These are phyloP conservation scores for Leccinum rimulosum DNA, from an alignment of 768 basidiomycete species.

Conservation along the genomic window DNA sequence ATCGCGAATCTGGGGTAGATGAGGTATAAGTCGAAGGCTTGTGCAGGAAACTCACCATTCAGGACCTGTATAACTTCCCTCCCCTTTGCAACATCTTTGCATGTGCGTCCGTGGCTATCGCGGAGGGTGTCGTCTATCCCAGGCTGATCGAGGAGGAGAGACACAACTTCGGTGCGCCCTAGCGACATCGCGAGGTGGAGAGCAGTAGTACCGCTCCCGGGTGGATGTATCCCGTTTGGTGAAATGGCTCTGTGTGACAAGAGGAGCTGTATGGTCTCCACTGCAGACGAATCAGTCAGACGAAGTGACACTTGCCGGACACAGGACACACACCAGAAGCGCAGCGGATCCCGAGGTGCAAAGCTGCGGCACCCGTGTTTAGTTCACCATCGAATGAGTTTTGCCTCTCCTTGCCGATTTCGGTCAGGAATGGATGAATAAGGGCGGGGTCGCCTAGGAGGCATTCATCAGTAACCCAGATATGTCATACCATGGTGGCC, in stretches of 20 bases:
- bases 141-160: constrained; percentile 75
- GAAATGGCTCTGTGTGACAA: constrained; percentile 74
- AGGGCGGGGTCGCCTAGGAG: constrained; percentile 66
- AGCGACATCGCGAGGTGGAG: constrained; percentile 72
- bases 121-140: constrained; percentile 74
- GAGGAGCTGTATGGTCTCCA: constrained; percentile 63
- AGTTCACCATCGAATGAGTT: constrained; percentile 45
- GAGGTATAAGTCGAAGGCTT: background rate
- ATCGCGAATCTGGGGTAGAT: constrained; percentile 62
- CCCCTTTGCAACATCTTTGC: constrained; percentile 68
- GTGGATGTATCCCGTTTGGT: constrained; percentile 74
- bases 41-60: constrained; percentile 47
- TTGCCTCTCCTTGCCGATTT: constrained; percentile 66
- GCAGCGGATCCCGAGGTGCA: constrained; percentile 83
- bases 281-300: constrained; percentile 34
- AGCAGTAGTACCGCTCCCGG: constrained; percentile 68
- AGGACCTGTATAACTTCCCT: constrained; percentile 66
- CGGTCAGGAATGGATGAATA: constrained; percentile 80
- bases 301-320: background rate
- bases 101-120: constrained; percentile 65
- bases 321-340: constrained; percentile 55
- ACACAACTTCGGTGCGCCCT: constrained; percentile 69
- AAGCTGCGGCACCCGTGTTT: constrained; percentile 69
- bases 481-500: background rate
- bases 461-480: background rate